phyloP scores from a whole-genome alignment of 805 yeast genomes.

The Ogataea neopini region DNA sequence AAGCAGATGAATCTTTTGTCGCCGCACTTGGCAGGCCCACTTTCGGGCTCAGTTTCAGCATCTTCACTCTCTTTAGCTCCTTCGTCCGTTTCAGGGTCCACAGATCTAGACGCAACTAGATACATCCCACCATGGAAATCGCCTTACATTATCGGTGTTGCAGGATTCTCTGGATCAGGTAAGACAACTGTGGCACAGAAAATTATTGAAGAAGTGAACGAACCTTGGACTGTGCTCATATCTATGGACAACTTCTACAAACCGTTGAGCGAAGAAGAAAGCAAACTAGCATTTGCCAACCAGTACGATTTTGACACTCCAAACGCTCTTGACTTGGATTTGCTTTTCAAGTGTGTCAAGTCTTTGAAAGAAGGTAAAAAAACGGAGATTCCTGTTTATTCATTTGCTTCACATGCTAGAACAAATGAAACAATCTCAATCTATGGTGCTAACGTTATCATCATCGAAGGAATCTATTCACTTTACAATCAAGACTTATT shows the following conservation, averaged over 20 bases:
- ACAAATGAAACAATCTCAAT: conserved; percentile 69
- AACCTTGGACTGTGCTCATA: conserved; percentile 91
- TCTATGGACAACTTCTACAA: conserved; percentile 91
- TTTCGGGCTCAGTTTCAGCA: conserved; percentile 1
- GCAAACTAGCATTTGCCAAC: conserved; percentile 60
- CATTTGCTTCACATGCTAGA: conserved; percentile 63
- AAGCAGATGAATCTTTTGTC: conserved; percentile 6
- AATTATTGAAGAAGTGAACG: conserved; percentile 72
- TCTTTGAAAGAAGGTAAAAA: conserved; percentile 70
- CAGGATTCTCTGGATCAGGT: conserved; percentile 88
- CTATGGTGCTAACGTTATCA: conserved; percentile 92
- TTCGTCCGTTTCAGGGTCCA: conserved; percentile 7
- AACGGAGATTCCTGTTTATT: conserved; percentile 66
- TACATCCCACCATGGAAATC: conserved; percentile 88
- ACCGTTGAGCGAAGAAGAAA: conserved; percentile 64
- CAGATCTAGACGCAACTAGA: conserved; percentile 23
- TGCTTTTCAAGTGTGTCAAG: conserved; percentile 60
- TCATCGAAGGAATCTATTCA: conserved; percentile 89
- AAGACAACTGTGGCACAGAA: conserved; percentile 88
- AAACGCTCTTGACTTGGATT: conserved; percentile 76
- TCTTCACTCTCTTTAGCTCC: conserved; percentile 9
- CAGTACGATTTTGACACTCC: conserved; percentile 89
- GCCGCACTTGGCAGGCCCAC: conserved; percentile 5
- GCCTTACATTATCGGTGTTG: conserved; percentile 85
- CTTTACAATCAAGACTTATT: conserved; percentile 68